Base-by-base conservation (phyloP, 2,329 filamentous ascomycete genomes). In the Hypoxylon sp. region DNA sequence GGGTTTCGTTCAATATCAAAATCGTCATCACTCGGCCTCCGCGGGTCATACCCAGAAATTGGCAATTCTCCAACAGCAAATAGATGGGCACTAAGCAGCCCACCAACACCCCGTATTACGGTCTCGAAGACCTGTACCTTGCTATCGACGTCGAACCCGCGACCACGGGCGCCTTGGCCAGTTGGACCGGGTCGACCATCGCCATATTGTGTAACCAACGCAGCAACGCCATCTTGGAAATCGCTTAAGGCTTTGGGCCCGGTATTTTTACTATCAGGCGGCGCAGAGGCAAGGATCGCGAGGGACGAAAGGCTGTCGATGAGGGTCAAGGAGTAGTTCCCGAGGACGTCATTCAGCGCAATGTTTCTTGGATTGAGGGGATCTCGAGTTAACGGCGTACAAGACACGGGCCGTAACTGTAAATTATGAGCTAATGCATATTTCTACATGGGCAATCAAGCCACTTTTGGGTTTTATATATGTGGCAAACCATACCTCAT, bases 41-140 rank as follows among this genome's bases (percentile, higher is more conserved):
- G 79, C 2, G 93, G 88, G 1, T 87, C 76, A 77, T 98, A 98
- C 39, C 92, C 92, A 13, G 85, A 83, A 61, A 98, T 97, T 0
- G 96, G 96, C 62, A 99, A 82, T 63, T 97, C 94, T 35, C 94
- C 96, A 21, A 94, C 86, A 11, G 96, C 95, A 79, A 99, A 99
- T 46, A 98, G 83, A 81, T 99, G 96, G 1, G 95, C 94, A 76
- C 94, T 98, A 71, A 99, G 82, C 62, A 99, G 83, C 0, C 96
- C 96, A 13, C 96, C 96, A 50, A 97, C 88, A 15, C 95, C 96
- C 65, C 96, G 88, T 73, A 99, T 99, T 37, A 97, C 95, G 0
- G 95, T 98, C 83, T 99, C 96, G 76, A 99, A 99, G 42, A 99
- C 93, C 81, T 99, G 95, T 1, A 99, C 96, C 81, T 98, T 99